Base-by-base conservation (phyloP, 345 rosid genomes). In the Angophora floribunda region DNA sequence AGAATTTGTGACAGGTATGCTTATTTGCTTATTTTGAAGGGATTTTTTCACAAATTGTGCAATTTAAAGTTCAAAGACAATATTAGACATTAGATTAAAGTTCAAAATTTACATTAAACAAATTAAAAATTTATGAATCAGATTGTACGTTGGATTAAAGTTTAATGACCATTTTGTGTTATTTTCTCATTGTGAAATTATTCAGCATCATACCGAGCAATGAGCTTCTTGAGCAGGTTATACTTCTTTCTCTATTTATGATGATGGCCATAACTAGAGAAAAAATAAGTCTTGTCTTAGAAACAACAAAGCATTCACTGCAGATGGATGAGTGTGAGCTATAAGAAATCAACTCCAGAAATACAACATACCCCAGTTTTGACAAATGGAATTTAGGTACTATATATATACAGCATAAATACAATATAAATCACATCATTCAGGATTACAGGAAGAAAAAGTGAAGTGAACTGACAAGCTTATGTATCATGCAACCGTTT, bases 141-240 rank as follows among this genome's bases (percentile, higher is more conserved):
- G 4, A 36, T 36, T 36, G 41, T 36, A 36, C 4, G 41, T 36
- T 36, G 41, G 41, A 36, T 36, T 36, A 26, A 59, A 59, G 2
- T 59, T 59, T 1, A 26, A 55, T 0, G 0, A 0, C 0, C 0
- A 5, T 12, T 36, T 59, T 28, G 0, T 26, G 32, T 26, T 7
- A 59, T 59, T 59, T 59, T 11, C 15, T 5, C 67, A 26, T 11
- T 50, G 51, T 50, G 51, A 50, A 59, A 59, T 5, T 26, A 24
- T 59, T 59, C 12, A 24, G 7, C 7, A 59, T 11, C 2, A 11
- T 2, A 59, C 15, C 4, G 7, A 59, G 30, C 30, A 5, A 1
- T 59, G 67, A 59, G 67, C 30, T 11, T 59, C 3, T 59, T 0
- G 1, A 59, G 30, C 67, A 59, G 67, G 67, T 6, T 2, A 1